phyloP scores from a whole-genome alignment of 345 rosid species.

The Punica granatum region DNA sequence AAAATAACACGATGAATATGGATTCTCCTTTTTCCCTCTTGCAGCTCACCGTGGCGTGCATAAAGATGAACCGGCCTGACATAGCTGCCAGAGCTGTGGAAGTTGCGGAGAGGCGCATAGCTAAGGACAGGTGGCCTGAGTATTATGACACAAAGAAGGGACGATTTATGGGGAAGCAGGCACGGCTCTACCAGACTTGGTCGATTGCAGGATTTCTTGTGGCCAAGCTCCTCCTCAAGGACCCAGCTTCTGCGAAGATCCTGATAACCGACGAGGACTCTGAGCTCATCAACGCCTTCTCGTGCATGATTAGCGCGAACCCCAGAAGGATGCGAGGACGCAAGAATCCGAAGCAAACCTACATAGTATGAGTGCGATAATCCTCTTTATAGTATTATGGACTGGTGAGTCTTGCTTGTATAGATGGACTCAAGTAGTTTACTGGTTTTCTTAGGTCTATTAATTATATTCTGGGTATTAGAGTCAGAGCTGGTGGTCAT shows the following conservation, averaged over 20 bases:
- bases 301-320: constrained; percentile 45
- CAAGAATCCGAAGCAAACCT: constrained; percentile 31
- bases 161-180: constrained; percentile 42
- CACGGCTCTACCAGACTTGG: constrained; percentile 45
- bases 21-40: neutral
- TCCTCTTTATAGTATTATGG: neutral
- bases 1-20: neutral
- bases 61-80: constrained; percentile 45
- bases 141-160: constrained; percentile 46
- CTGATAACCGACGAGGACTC: constrained; percentile 40
- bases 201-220: constrained; percentile 48
- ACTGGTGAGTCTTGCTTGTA: constrained; percentile 4
- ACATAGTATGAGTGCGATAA: constrained; percentile 26
- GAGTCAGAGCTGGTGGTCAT: neutral
- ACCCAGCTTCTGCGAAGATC: constrained; percentile 36
- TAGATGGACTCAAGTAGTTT: constrained; percentile 7
- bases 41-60: constrained; percentile 49
- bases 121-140: constrained; percentile 47
- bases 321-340: constrained; percentile 41
- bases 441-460: neutral
- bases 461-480: neutral
- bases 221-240: constrained; percentile 37
- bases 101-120: constrained; percentile 33
- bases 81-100: constrained; percentile 35
- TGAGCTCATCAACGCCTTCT: constrained; percentile 41